phyloP scores from a whole-genome alignment of 1,284 basidiomycete species.

The Heterobasidion parviporum region DNA sequence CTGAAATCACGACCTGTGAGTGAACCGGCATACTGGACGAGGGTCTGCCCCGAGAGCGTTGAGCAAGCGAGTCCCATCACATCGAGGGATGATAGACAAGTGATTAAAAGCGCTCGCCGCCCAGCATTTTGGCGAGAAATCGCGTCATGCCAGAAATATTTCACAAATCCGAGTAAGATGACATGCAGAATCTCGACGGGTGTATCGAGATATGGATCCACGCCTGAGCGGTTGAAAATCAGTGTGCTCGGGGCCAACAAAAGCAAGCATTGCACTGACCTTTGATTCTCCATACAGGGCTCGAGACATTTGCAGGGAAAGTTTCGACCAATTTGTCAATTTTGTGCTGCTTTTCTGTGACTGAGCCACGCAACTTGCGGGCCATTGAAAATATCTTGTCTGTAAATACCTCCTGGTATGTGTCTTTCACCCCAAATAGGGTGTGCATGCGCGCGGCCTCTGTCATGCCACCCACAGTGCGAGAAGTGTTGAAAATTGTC shows the following conservation, averaged over 20 bases:
- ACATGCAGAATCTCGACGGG: conserved; percentile 29
- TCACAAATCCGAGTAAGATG: conserved; percentile 25
- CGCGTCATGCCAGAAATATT: conserved; percentile 29
- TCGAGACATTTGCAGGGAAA: conserved; percentile 4
- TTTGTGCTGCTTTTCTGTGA: neutral
- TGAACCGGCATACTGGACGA: conserved; percentile 22
- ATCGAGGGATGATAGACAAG: conserved; percentile 16
- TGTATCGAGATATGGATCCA: conserved; percentile 24
- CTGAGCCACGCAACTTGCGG: neutral
- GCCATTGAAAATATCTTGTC: neutral
- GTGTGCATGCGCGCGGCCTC: neutral
- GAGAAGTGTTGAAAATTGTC: neutral
- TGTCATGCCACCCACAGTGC: neutral
- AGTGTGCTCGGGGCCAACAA: neutral
- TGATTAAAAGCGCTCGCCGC: conserved; percentile 13
- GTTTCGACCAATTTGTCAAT: neutral
- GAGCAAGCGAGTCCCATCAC: conserved; percentile 16
- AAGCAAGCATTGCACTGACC: conserved; percentile 1
- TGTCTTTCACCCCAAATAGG: neutral
- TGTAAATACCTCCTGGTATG: neutral
- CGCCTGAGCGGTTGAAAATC: conserved; percentile 9
- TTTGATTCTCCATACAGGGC: conserved; percentile 12
- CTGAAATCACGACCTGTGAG: conserved; percentile 23
- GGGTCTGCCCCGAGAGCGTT: conserved; percentile 13
- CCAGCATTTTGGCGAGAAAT: conserved; percentile 12